A percentile compares a stretch with the other conserved stretches of the same genome.
Evolutionary conservation across 2,329 filamentous ascomycete genomes (phyloP).

Genomic region (Talaromyces sp.): DNA sequence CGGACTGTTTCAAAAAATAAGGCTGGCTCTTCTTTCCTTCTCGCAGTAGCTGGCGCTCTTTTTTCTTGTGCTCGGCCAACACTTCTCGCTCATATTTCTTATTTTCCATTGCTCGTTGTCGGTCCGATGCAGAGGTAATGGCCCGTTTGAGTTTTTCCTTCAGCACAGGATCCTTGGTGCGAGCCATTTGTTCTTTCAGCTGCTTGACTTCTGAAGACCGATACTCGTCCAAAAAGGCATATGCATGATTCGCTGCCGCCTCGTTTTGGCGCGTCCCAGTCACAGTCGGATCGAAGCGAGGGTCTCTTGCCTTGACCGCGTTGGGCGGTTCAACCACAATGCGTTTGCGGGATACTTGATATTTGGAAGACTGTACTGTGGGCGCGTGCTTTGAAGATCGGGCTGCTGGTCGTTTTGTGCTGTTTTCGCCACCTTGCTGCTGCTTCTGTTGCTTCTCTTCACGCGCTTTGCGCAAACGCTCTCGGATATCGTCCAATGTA

Average conservation of each 20-base stretch:
- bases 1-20: slow-evolving; percentile 87
- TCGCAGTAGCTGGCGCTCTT: slow-evolving; percentile 77
- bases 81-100: slow-evolving; percentile 67
- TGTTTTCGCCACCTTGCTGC: slow-evolving; percentile 16
- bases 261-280: slow-evolving; percentile 22
- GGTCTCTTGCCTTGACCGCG: slow-evolving; percentile 65
- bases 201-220: slow-evolving; percentile 74
- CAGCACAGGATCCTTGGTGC: slow-evolving; percentile 57
- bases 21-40: slow-evolving; percentile 75
- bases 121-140: slow-evolving; percentile 72
- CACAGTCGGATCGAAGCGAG: slow-evolving; percentile 71
- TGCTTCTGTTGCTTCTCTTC: slow-evolving; percentile 32
- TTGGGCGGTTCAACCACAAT: slow-evolving; percentile 55
- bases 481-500: slow-evolving; percentile 33
- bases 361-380: slow-evolving; percentile 72
- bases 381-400: slow-evolving; percentile 84
- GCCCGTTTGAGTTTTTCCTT: slow-evolving; percentile 67
- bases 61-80: slow-evolving; percentile 66
- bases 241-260: slow-evolving; percentile 61
- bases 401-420: slow-evolving; percentile 27
- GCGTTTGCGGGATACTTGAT: slow-evolving; percentile 73
- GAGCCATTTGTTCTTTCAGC: slow-evolving; percentile 62
- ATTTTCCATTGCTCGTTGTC: slow-evolving; percentile 62
- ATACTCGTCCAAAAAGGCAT: slow-evolving; percentile 84
- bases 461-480: slow-evolving; percentile 34